Percentiles rank a stretch among this genome's conserved stretches.
phyloP scores from a whole-genome alignment of 768 basidiomycete genomes.

The Cubamyces sp. region DNA sequence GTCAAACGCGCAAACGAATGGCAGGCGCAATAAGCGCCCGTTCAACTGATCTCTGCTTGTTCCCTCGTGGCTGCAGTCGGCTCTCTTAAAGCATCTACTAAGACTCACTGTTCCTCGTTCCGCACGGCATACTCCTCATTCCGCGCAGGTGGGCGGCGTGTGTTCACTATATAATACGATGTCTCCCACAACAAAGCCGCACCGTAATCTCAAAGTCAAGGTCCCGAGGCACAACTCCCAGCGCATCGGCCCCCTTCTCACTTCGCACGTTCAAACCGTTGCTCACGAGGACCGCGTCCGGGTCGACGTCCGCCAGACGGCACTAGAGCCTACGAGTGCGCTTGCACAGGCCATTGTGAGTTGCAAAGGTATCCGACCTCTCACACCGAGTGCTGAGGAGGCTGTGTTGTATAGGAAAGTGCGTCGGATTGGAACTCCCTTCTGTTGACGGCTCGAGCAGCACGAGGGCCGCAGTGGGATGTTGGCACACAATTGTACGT shows the following conservation, averaged over 20 bases:
- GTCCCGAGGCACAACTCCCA: constrained; percentile 81
- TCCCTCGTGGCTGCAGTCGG: background rate
- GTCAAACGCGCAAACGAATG: constrained; percentile 8
- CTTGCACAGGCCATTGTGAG: constrained; percentile 70
- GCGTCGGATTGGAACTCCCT: constrained; percentile 89
- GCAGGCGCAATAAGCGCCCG: background rate
- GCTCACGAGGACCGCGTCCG: constrained; percentile 52
- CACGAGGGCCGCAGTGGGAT: constrained; percentile 88
- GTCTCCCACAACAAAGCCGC: constrained; percentile 60
- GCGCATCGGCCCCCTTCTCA: constrained; percentile 65
- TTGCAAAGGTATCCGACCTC: constrained; percentile 23
- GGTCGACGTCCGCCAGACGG: constrained; percentile 67
- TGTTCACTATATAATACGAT: constrained; percentile 37
- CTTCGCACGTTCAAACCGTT: constrained; percentile 57
- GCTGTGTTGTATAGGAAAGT: constrained; percentile 52
- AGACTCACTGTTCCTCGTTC: too few relatives aligned
- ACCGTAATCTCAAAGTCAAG: constrained; percentile 59
- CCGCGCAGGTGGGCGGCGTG: too few relatives aligned
- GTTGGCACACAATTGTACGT: constrained; percentile 84
- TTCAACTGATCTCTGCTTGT: background rate
- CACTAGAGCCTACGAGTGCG: constrained; percentile 50
- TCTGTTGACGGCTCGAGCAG: constrained; percentile 75
- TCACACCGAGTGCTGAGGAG: too few relatives aligned
- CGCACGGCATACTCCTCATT: too few relatives aligned
- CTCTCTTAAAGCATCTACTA: background rate